Percentiles rank a stretch among this genome's conserved stretches.
Evolutionary conservation across 345 rosid species (phyloP).

Genomic region (Litchi chinensis): DNA sequence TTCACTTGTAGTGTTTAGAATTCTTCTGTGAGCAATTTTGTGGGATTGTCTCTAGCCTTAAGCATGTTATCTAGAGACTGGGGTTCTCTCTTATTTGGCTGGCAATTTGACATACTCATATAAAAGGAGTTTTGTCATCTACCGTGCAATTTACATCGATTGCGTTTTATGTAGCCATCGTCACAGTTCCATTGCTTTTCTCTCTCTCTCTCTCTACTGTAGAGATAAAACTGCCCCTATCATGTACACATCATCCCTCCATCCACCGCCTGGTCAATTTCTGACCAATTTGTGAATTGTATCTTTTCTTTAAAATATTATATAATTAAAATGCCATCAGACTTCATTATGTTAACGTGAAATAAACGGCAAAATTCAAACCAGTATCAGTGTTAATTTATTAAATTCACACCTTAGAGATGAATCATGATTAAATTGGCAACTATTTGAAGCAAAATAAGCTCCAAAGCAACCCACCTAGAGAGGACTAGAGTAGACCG

Average conservation of each 20-base stretch:
- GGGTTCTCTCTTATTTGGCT: constrained; percentile 4
- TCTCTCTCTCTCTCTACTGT: too few species aligned
- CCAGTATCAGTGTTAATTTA: not conserved
- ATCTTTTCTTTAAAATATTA: too few species aligned
- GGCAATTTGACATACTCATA: constrained; percentile 2
- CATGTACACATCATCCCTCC: too few species aligned
- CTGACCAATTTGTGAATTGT: too few species aligned
- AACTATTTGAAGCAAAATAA: too few species aligned
- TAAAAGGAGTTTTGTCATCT: constrained; percentile 13
- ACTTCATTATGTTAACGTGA: not conserved
- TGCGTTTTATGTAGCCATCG: not conserved
- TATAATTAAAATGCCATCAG: not conserved
- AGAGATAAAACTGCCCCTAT: too few species aligned
- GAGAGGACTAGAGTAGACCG: not conserved
- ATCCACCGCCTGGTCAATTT: too few species aligned
- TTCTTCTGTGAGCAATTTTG: not conserved
- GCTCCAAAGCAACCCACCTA: not conserved
- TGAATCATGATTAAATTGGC: too few species aligned
- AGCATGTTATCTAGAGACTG: not conserved
- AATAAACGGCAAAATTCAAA: not conserved
- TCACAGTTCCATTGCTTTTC: not conserved
- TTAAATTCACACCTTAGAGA: not conserved
- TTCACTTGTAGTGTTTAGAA: not conserved
- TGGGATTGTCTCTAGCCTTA: not conserved
- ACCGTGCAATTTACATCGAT: constrained; percentile 1